Base-by-base conservation (phyloP, 2,329 filamentous ascomycete species). In the Furcasterigmium sp. region DNA sequence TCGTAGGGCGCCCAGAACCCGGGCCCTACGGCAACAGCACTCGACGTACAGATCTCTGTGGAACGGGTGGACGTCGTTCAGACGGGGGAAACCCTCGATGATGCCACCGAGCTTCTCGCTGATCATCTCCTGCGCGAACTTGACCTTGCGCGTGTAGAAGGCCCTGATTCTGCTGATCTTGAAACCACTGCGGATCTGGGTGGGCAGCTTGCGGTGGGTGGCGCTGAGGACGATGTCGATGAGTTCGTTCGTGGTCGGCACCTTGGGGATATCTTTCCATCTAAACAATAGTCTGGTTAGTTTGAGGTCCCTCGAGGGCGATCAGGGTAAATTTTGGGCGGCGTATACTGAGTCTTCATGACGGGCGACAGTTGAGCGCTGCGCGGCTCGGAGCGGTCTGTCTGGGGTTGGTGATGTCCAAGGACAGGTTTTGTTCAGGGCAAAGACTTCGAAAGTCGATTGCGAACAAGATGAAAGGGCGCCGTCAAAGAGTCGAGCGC, bases 81-180 rank as follows among this genome's bases (percentile, higher is more conserved):
- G 77, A 46, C 91, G 82, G 43, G 93, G 93, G 60, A 98, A 96
- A 56, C 87, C 88, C 65, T 95, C 87, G 59, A 97, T 82, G 59
- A 96, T 96, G 47, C 84, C 80, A 53, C 82, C 81, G 53, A 98
- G 82, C 70, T 97, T 97, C 66, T 98, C 93, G 52, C 84, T 83
- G 67, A 96, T 96, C 34, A 91, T 97, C 71, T 98, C 93, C 61
- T 91, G 85, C 6, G 93, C 96, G 70, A 90, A 98, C 70, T 97
- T 97, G 76, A 96, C 91, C 70, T 97, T 97, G 64, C 93, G 78
- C 37, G 91, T 96, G 68, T 41, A 41, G 30, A 41, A 41, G 29
- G 28, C 39, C 20, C 39, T 34, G 26, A 95, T 94, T 75, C 89
- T 81, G 58, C 79, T 85, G 62, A 95, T 94, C 68, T 93, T 86